phyloP scores from a whole-genome alignment of 345 rosid genomes.

The Gossypium longicalyx region DNA sequence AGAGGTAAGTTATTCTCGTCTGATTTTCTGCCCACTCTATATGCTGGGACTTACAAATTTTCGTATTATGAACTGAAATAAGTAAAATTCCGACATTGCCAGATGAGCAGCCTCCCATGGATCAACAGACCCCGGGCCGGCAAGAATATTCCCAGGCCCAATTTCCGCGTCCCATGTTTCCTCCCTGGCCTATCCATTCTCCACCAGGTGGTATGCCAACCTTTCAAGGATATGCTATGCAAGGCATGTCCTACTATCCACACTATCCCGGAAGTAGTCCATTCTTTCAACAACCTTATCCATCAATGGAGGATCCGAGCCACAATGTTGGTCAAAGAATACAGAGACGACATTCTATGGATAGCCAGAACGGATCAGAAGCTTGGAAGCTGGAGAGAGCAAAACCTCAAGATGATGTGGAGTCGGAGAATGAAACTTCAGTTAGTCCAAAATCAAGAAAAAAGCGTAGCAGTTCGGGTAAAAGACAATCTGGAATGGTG shows the following conservation, averaged over 20 bases:
- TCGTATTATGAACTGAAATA: neutral
- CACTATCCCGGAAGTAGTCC: conserved; percentile 60
- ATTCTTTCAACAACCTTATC: conserved; percentile 58
- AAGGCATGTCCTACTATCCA: conserved; percentile 75
- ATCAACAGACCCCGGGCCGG: conserved; percentile 48
- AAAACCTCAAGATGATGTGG: conserved; percentile 43
- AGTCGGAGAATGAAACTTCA: conserved; percentile 36
- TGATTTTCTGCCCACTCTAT: neutral
- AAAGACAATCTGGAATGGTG: conserved; percentile 63
- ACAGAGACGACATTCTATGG: conserved; percentile 59
- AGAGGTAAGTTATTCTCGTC: neutral
- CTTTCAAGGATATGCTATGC: conserved; percentile 86
- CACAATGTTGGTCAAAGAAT: conserved; percentile 50
- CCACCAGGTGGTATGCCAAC: conserved; percentile 60
- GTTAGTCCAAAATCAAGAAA: conserved; percentile 26
- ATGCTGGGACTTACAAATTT: neutral
- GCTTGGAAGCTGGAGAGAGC: conserved; percentile 42
- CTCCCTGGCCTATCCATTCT: conserved; percentile 88
- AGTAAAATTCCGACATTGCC: conserved; percentile 18
- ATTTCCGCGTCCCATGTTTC: conserved; percentile 65
- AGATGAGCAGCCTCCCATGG: conserved; percentile 54
- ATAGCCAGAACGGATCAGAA: conserved; percentile 42
- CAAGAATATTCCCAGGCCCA: conserved; percentile 70
- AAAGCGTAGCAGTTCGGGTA: conserved; percentile 45
- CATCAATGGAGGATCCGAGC: conserved; percentile 58